Conservation (phyloP, 805 yeast species). For the Naumovozyma baii region DNA sequence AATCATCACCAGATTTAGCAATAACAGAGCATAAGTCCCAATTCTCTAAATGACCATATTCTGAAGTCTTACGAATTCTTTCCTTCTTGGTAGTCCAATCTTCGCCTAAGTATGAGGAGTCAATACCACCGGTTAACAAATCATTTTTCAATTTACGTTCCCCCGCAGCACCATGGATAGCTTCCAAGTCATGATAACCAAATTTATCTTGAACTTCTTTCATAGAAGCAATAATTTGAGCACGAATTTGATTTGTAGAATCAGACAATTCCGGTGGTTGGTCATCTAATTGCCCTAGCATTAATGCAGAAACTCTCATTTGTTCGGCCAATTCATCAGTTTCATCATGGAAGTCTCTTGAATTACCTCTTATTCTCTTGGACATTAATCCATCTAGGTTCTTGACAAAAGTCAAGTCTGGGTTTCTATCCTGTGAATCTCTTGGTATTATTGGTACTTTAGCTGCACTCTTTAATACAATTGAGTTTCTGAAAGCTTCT, state of each 20-base stretch:
- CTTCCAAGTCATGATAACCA: constrained; percentile 41
- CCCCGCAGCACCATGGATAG: constrained; percentile 66
- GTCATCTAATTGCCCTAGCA: constrained; percentile 81
- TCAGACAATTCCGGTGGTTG: constrained; percentile 38
- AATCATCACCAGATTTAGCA: constrained; percentile 91
- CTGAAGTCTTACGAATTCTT: constrained; percentile 68
- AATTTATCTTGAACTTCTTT: constrained; percentile 63
- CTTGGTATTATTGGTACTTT: constrained; percentile 34
- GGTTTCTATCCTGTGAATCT: constrained; percentile 28
- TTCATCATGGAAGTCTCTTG: constrained; percentile 14
- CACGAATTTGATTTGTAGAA: constrained; percentile 58
- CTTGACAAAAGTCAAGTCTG: constrained; percentile 32
- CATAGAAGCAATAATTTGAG: constrained; percentile 63
- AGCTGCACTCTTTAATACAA: constrained; percentile 32
- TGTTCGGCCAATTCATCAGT: constrained; percentile 69
- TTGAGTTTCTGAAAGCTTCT: constrained; percentile 35
- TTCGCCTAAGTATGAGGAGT: constrained; percentile 66
- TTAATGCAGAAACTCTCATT: constrained; percentile 92
- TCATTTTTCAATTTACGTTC: constrained; percentile 89
- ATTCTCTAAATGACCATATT: constrained; percentile 75
- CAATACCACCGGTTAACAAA: constrained; percentile 70
- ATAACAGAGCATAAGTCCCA: constrained; percentile 96
- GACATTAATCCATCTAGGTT: constrained; percentile 24
- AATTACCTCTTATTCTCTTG: constrained; percentile 4
- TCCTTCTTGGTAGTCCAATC: constrained; percentile 83